A percentile compares a stretch with the other conserved stretches of the same genome.
Conservation (phyloP, 257 asterid genomes). For the Solanum bukasovii region DNA sequence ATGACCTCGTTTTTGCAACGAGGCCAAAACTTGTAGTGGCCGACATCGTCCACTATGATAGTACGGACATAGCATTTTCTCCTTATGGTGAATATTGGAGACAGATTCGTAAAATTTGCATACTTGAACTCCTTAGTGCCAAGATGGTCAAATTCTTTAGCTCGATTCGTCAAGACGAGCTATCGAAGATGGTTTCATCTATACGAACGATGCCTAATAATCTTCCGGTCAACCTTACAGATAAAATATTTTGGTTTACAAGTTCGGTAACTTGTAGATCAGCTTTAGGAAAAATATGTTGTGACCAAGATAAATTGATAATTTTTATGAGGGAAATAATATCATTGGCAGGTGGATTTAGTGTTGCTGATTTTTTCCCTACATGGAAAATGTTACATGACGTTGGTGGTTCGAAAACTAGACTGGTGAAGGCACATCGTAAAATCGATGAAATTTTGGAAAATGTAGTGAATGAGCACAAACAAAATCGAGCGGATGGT, state of each 20-base stretch:
- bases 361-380: neutral
- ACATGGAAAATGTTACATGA: neutral
- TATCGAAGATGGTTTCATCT: neutral
- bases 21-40: slow-evolving; percentile 1
- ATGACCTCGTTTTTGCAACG: slow-evolving; percentile 3
- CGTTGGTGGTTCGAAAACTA: neutral
- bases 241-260: neutral
- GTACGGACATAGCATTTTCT: neutral
- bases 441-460: neutral
- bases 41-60: neutral
- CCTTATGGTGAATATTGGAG: slow-evolving; percentile 3
- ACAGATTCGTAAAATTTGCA: slow-evolving; percentile 9
- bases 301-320: neutral
- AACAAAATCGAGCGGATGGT: neutral
- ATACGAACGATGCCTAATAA: neutral
- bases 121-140: slow-evolving; percentile 8
- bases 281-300: neutral
- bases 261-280: neutral
- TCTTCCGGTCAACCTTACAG: neutral
- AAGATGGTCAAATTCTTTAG: slow-evolving; percentile 1
- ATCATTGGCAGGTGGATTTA: neutral
- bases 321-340: neutral
- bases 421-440: neutral
- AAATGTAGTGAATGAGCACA: neutral
- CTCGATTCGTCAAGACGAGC: slow-evolving; percentile 3